Conservation (phyloP, 192 early-diverging fungal species). For the Umbelopsis vinacea region DNA sequence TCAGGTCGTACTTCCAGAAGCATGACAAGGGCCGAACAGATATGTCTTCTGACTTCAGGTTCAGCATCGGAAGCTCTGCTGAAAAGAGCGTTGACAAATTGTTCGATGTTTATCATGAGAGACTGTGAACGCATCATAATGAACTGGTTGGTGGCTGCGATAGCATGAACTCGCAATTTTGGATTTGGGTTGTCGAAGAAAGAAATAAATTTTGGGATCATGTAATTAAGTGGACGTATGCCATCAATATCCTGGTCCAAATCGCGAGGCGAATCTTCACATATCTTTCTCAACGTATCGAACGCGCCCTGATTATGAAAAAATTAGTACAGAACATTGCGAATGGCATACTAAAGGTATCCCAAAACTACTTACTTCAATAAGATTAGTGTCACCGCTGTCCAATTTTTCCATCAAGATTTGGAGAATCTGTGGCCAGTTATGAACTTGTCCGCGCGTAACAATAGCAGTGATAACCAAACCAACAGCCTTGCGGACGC, state of each 20-base stretch:
- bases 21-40: slow-evolving; percentile 94
- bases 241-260: slow-evolving; percentile 79
- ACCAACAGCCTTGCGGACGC: slow-evolving; percentile 82
- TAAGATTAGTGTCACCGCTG: slow-evolving; percentile 64
- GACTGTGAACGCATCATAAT: slow-evolving; percentile 76
- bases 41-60: slow-evolving; percentile 83
- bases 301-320: slow-evolving; percentile 67
- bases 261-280: slow-evolving; percentile 88
- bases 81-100: slow-evolving; percentile 81
- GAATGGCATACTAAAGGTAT: slow-evolving; percentile 11
- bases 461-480: slow-evolving; percentile 90
- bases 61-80: slow-evolving; percentile 83
- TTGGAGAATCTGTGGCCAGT: slow-evolving; percentile 86
- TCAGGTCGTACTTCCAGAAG: slow-evolving; percentile 86
- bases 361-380: slow-evolving; percentile 66
- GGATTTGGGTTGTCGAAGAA: slow-evolving; percentile 80
- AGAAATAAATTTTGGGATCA: slow-evolving; percentile 89
- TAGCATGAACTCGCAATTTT: slow-evolving; percentile 79
- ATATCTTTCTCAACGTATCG: slow-evolving; percentile 90
- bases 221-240: slow-evolving; percentile 75
- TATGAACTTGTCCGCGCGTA: slow-evolving; percentile 63
- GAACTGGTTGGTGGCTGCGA: slow-evolving; percentile 87
- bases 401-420: slow-evolving; percentile 81
- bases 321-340: neutral
- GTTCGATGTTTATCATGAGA: slow-evolving; percentile 69